Base-by-base conservation (phyloP, 2,329 filamentous ascomycete genomes). In the Endothia cerciana region DNA sequence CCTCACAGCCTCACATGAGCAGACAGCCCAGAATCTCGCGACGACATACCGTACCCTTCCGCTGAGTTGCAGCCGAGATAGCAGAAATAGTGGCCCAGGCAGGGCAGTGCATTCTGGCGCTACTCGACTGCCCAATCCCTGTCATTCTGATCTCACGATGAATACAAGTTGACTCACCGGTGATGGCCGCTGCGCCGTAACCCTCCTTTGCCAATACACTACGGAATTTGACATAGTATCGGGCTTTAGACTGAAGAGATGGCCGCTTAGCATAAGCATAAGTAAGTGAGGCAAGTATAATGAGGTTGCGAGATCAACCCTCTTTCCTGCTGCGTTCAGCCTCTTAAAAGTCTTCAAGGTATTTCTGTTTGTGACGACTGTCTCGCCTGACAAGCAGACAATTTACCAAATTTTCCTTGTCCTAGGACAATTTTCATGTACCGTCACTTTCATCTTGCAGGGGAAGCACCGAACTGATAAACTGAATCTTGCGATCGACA, bases 81-180 rank as follows among this genome's bases (percentile, higher is more conserved):
- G n/a, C 22, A 49, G 10, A 11, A 25, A 13, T 11, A 25, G 19
- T 49, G 45, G 5, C 8, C 25, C 11, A 28, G 47, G 47, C 22
- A 49, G 47, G 22, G 47, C 47, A 51, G 47, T 17, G 47, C 25
- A 51, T 28, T 13, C 47, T 49, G 8, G 11, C 45, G n/a, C 36
- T 22, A n/a, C 6, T 19, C 8, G 15, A 41, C 4, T 11, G 4
- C 33, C 36, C 60, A 25, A 22, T 7, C 38, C 36, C 25, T 59
- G 57, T 59, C 57, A 59, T 41, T 28, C 17, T 30, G 38, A 45
- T 41, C 40, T 30, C 57, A 30, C 25, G 15, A 41, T 59, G 57
- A 45, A 59, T 59, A 30, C 57, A 59, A 59, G 19, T 28, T 59
- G 57, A 59, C 57, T 59, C 57, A 59, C 25, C 22, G n/a, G 36